A percentile compares a stretch with the other conserved stretches of the same genome.
phyloP scores from a whole-genome alignment of 371 early-diverging fungal species.

The Syncephalastrum monosporum region DNA sequence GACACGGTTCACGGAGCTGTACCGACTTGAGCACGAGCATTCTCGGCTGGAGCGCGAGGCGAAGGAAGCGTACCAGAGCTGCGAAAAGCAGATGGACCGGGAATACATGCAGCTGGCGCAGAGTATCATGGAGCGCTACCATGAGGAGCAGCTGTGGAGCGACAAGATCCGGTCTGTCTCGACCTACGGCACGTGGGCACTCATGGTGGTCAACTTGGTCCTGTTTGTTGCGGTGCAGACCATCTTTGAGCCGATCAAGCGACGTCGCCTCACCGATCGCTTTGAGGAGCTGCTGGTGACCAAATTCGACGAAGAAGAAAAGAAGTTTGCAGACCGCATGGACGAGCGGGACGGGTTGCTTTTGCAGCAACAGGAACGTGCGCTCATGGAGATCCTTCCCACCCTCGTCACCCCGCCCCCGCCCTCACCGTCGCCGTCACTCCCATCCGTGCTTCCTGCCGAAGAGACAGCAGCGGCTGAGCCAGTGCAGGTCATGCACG shows the following conservation, averaged over 20 bases:
- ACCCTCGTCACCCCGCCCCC: no score
- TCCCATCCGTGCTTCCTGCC: neutral
- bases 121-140: constrained; percentile 79
- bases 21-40: constrained; percentile 76
- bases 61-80: constrained; percentile 57
- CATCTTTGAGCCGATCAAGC: constrained; percentile 76
- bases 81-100: constrained; percentile 70
- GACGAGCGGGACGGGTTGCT: constrained; percentile 27
- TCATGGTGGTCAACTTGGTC: constrained; percentile 71
- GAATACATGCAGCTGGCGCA: constrained; percentile 65
- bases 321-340: constrained; percentile 29
- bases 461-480: constrained; percentile 6
- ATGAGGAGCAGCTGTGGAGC: constrained; percentile 95
- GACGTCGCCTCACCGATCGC: constrained; percentile 69
- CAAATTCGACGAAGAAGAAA: constrained; percentile 45
- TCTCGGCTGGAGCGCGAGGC: constrained; percentile 65
- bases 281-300: constrained; percentile 63
- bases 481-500: neutral
- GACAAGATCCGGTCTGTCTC: constrained; percentile 92
- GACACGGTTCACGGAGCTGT: constrained; percentile 82
- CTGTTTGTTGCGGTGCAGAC: constrained; percentile 76
- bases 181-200: constrained; percentile 84
- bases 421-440: neutral
- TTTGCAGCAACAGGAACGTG: constrained; percentile 23
- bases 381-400: no score